These are phyloP conservation scores for Trichoderma sp. DNA, from an alignment of 2,329 filamentous ascomycete genomes.

Conservation along the genomic window DNA sequence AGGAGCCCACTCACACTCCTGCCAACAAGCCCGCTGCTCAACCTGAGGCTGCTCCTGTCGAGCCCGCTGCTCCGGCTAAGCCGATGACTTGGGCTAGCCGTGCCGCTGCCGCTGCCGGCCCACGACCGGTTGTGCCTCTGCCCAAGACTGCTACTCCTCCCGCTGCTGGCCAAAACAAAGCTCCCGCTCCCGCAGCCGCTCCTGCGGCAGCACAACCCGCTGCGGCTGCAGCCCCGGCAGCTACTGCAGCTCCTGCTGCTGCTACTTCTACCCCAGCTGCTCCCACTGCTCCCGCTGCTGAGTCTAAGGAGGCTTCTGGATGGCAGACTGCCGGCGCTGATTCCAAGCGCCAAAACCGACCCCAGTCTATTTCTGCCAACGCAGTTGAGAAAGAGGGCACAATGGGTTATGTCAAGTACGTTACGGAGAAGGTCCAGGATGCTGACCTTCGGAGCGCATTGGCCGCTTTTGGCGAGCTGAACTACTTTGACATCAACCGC, in stretches of 20 bases:
- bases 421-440: constrained; percentile 80
- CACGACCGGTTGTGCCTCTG: constrained; percentile 51
- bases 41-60: constrained; percentile 49
- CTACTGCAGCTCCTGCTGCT: constrained; percentile 39
- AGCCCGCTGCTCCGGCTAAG: constrained; percentile 50
- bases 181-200: constrained; percentile 46
- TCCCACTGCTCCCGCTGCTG: constrained; percentile 32
- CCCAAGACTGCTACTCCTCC: constrained; percentile 57
- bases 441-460: constrained; percentile 69
- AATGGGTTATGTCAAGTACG: constrained; percentile 92
- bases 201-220: constrained; percentile 32
- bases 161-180: constrained; percentile 47
- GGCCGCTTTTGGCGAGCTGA: constrained; percentile 66
- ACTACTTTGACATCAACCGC: constrained; percentile 74
- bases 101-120: constrained; percentile 56
- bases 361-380: constrained; percentile 59
- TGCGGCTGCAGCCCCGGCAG: neutral
- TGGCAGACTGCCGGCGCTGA: constrained; percentile 89
- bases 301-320: constrained; percentile 50
- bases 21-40: constrained; percentile 44
- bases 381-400: constrained; percentile 69
- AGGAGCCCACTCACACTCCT: constrained; percentile 57
- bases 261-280: constrained; percentile 36
- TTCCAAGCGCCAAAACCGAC: constrained; percentile 78
- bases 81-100: constrained; percentile 75